A percentile compares a stretch with the other conserved stretches of the same genome.
Conservation (phyloP, 257 asterid genomes). For the Verbena officinalis region DNA sequence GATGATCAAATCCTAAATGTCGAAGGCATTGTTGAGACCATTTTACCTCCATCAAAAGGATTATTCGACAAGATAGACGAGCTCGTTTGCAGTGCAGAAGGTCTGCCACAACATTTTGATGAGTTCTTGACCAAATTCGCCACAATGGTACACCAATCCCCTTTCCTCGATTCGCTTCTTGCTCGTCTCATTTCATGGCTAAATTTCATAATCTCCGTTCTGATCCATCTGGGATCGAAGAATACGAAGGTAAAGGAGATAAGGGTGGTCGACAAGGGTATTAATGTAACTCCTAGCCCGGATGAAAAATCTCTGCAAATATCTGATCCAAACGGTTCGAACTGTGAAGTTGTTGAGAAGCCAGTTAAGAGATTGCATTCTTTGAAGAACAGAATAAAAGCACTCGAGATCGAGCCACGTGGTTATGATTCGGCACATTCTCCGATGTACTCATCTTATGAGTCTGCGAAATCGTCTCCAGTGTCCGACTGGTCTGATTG, state of each 20-base stretch:
- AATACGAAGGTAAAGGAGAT: slow-evolving; percentile 49
- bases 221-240: slow-evolving; percentile 28
- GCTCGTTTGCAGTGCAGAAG: slow-evolving; percentile 42
- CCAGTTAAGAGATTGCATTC: slow-evolving; percentile 28
- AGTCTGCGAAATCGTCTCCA: slow-evolving; percentile 40
- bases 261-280: slow-evolving; percentile 1
- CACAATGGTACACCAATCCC: slow-evolving; percentile 32
- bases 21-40: slow-evolving; percentile 38
- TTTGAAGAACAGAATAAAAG: slow-evolving; percentile 27
- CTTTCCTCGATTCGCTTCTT: slow-evolving; percentile 43
- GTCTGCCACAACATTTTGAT: slow-evolving; percentile 45
- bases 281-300: neutral
- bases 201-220: slow-evolving; percentile 25
- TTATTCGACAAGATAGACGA: slow-evolving; percentile 51
- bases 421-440: slow-evolving; percentile 21
- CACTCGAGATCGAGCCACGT: slow-evolving; percentile 31
- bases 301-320: neutral
- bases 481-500: slow-evolving; percentile 29
- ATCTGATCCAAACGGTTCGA: neutral
- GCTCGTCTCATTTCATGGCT: slow-evolving; percentile 37
- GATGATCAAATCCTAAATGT: slow-evolving; percentile 53
- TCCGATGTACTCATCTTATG: slow-evolving; percentile 29
- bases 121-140: slow-evolving; percentile 30
- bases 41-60: slow-evolving; percentile 51
- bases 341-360: neutral